Evolutionary conservation across 768 basidiomycete species (phyloP).

Genomic region (Hericium rajendrae): DNA sequence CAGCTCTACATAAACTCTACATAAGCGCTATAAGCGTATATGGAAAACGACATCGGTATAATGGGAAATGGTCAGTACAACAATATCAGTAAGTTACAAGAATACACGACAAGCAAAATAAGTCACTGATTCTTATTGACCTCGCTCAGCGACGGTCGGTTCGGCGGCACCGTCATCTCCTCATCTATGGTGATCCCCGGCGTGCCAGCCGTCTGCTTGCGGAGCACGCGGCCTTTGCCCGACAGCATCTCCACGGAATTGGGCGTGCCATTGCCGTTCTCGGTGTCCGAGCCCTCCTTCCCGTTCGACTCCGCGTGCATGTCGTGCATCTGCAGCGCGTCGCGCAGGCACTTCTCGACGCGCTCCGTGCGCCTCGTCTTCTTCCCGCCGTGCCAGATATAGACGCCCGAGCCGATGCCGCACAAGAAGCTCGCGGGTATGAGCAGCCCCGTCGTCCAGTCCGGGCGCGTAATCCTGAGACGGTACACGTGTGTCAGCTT

Average conservation of each 20-base stretch:
- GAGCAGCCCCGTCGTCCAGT: constrained; percentile 58
- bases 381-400: constrained; percentile 67
- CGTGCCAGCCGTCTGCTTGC: neutral
- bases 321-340: constrained; percentile 26
- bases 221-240: neutral
- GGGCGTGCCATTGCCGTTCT: neutral
- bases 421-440: constrained; percentile 70
- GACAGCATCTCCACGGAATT: neutral
- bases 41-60: no score
- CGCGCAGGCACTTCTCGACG: constrained; percentile 51
- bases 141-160: no score
- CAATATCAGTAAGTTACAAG: no score
- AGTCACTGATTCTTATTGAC: no score
- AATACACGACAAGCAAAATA: no score
- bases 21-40: no score
- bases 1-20: no score
- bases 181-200: constrained; percentile 21
- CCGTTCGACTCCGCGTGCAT: constrained; percentile 9
- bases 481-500: neutral
- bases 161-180: constrained; percentile 23
- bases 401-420: constrained; percentile 62
- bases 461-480: constrained; percentile 48
- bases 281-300: neutral
- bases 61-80: no score
- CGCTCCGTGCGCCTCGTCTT: constrained; percentile 58